Conservation (phyloP, 164 flowering plant genomes). For the Liquidambar formosana region DNA sequence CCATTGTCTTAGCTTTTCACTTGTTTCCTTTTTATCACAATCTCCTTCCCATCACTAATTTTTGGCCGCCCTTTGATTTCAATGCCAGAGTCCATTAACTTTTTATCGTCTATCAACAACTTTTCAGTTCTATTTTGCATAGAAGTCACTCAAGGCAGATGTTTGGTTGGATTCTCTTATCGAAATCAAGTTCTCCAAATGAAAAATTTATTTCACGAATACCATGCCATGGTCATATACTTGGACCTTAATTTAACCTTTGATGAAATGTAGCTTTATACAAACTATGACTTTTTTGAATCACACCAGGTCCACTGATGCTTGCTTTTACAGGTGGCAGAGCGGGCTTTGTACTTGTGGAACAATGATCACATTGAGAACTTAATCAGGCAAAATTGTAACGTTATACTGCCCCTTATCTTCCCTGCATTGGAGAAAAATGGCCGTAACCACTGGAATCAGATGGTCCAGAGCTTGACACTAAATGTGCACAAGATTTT, state of each 20-base stretch:
- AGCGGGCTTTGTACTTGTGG: constrained; percentile 74
- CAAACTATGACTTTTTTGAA: neutral
- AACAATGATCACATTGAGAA: constrained; percentile 71
- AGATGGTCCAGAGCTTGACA: constrained; percentile 69
- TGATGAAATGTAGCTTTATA: neutral
- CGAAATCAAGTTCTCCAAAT: neutral
- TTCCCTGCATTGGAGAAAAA: constrained; percentile 76
- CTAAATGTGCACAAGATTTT: constrained; percentile 70
- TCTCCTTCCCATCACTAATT: too few relatives aligned
- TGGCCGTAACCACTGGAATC: constrained; percentile 70
- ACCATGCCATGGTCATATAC: neutral
- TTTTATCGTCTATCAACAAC: too few relatives aligned
- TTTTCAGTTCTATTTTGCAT: too few relatives aligned
- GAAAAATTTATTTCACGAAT: neutral
- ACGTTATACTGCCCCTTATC: constrained; percentile 66
- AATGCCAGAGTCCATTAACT: too few relatives aligned
- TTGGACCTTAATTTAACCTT: neutral
- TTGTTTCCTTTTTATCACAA: too few relatives aligned
- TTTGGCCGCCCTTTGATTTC: too few relatives aligned
- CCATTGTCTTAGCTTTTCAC: too few relatives aligned
- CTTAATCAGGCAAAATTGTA: constrained; percentile 63
- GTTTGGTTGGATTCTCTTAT: too few relatives aligned
- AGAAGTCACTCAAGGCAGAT: too few relatives aligned
- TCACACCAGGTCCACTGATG: neutral
- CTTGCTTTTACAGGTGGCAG: constrained; percentile 58